Base-by-base conservation (phyloP, 495 filamentous ascomycete genomes). In the Apiosordaria backusii region DNA sequence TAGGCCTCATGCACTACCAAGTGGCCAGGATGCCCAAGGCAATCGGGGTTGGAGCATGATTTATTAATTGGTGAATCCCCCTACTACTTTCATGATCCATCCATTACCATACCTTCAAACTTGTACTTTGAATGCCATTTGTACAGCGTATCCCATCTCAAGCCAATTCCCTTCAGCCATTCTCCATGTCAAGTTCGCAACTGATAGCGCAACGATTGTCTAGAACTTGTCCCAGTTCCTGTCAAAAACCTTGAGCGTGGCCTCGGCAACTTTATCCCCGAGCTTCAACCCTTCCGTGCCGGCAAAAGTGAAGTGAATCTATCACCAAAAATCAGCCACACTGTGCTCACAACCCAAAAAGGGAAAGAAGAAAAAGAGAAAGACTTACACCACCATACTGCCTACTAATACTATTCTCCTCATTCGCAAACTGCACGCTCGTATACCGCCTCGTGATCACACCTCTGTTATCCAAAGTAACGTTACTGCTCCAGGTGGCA, bases 261-360 rank as follows among this genome's bases (percentile, higher is more conserved):
- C 73, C 25, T 26, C 5, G 15, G 72, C 73, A 7, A 74, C 73
- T 16, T 27, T 59, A 7, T 70, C 66, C 2, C 75, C 75, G 15
- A 75, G 19, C 52, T 66, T 64, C 19, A 62, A 68, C 3, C 75
- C 72, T 27, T 59, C 71, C 3, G 66, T 65, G 2, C 64, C 66
- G 1, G 75, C 71, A 65, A 77, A 75, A 3, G 25, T 50, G 52
- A 75, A 77, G 64, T 77, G 75, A 61, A 77, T 74, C 73, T 75
- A 26, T 67, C 35, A 62, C 10, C 35, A 61, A 15, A 2, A 52
- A 29, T 61, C 24, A 21, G 4, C 29, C 18, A 6, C 26, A 61
- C 19, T 19, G 10, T 18, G 6, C 24, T 29, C 15, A 15, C 57
- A 60, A 27, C 18, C 19, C 19, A 58, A 18, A 35, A 9, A 24